Evolutionary conservation across 352 stramenopile species (phyloP).

Genomic region (Globisporangium sylvaticum): DNA sequence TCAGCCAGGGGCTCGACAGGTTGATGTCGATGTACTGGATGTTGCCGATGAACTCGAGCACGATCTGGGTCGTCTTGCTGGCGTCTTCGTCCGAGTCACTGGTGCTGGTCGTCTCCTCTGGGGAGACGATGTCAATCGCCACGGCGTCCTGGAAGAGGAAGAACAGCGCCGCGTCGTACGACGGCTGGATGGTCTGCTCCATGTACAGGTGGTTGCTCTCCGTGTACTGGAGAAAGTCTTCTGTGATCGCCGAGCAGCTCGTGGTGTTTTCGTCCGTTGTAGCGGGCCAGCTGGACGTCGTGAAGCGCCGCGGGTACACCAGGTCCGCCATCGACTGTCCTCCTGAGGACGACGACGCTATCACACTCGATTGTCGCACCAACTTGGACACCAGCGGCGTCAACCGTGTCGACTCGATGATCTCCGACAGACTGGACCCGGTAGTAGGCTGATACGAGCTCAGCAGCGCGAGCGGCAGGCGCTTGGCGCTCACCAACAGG

Average conservation of each 20-base stretch:
- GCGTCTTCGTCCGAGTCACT: background rate
- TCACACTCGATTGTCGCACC: background rate
- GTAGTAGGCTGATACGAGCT: background rate
- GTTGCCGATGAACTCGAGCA: slow-evolving; percentile 7
- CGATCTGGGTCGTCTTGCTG: no score
- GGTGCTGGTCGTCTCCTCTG: background rate
- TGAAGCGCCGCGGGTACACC: background rate
- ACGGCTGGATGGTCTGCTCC: slow-evolving; percentile 28
- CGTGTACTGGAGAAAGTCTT: slow-evolving; percentile 6
- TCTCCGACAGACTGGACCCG: background rate
- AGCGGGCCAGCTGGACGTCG: background rate
- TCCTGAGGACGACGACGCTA: background rate
- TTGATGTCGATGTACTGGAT: slow-evolving; percentile 5
- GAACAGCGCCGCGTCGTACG: slow-evolving; percentile 28
- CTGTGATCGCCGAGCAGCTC: background rate
- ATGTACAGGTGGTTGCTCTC: slow-evolving; percentile 38
- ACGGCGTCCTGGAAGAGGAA: slow-evolving; percentile 35
- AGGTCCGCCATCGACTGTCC: background rate
- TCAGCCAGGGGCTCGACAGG: slow-evolving; percentile 7
- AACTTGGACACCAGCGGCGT: slow-evolving; percentile 4
- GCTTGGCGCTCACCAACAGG: background rate
- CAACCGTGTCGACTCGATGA: background rate
- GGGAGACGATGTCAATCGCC: background rate
- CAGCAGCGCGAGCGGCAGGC: slow-evolving; percentile 1
- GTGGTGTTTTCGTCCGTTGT: background rate